Evolutionary conservation across 2,329 filamentous ascomycete genomes (phyloP), one percentile per base, ranked within the genome.

Genomic region (Aspergillus chevalieri): DNA sequence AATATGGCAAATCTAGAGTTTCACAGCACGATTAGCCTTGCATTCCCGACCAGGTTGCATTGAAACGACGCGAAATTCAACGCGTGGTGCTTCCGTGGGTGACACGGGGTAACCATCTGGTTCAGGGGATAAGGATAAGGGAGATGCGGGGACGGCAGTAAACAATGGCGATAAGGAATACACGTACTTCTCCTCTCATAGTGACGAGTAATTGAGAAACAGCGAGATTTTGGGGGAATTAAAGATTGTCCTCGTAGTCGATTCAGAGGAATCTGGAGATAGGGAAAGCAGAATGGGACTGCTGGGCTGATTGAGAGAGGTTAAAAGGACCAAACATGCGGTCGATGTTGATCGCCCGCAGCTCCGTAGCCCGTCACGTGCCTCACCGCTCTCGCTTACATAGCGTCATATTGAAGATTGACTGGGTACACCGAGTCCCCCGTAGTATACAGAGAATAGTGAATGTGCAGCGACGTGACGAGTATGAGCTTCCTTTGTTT

Each of bases 1-100:
- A 61, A 85, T 72, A 70, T 85, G 82, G 65, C 78, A 79, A 67
- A 85, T 78, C 81, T 85, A 58, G 36, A 47, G 5, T 19, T 22
- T 17, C 17, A 6, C 38, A 41, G 4, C 19, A 30, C 26, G 10
- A 21, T 41, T 21, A 41, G 38, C 17, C 17, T 5, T 12, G 17
- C 17, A 36, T 36, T 36, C 3, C 19, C 7, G 4, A 41, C 10
- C 19, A 9, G n/a, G 5, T 6, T 21, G 8, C 5, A 41, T 41
- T 8, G 38, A 22, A 19, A 19, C 10, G 8, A 41, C 15, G 10
- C 38, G 10, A 30, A 10, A 41, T 41, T 41, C 15, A 3, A 41
- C 38, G 38, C 38, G 19, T 41, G 19, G 17, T 8, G 17, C 12
- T 41, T 41, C 15, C 10, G 10, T 22, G n/a, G 38, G 8, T 6